Evolutionary conservation across 495 filamentous ascomycete species (phyloP), one percentile per base, ranked within the genome.

Genomic region (Poronia punctata): DNA sequence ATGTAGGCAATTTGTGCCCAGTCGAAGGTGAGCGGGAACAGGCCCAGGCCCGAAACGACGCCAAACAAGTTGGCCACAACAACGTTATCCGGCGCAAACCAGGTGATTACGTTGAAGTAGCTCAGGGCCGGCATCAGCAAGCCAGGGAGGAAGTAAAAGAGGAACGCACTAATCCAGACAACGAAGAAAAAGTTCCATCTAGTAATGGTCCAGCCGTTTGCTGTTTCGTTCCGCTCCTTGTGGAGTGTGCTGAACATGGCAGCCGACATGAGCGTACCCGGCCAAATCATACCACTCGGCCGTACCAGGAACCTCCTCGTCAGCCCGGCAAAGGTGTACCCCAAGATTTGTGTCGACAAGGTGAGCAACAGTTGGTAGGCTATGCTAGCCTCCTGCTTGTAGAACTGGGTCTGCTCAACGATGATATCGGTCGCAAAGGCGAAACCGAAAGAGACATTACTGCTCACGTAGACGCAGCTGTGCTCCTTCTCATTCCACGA

Each of bases 1-100:
- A 90, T 93, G 50, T 88, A 94, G 7, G 89, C 86, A 28, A 95
- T 80, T 62, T 95, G 89, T 0, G 84, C 79, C 88, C 88, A 95
- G 63, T 95, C 88, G 45, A 95, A 95, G 0, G 88, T 95, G 52
- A 95, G 52, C 3, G 89, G 79, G 35, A 92, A 90, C 44, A 95
- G 70, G 2, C 88, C 88, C 27, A 94, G 67, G 16, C 88, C 87
- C 3, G 87, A 89, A n/a, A 77, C 66, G 22, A 89, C 82, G 3
- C 88, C 88, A 47, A 93, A 92, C 47, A 92, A 54, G 54, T 90
- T 89, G 17, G 86, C 82, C 21, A 90, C 64, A 5, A 88, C 75
- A 17, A 82, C 76, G 50, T 80, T 88, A 18, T 83, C 57, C 1
- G 88, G 88, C 2, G 82, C 83, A 49, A 95, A 88, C 88, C 88